phyloP scores from a whole-genome alignment of 2,329 filamentous ascomycete species.

The Stachybotrys echinatus region DNA sequence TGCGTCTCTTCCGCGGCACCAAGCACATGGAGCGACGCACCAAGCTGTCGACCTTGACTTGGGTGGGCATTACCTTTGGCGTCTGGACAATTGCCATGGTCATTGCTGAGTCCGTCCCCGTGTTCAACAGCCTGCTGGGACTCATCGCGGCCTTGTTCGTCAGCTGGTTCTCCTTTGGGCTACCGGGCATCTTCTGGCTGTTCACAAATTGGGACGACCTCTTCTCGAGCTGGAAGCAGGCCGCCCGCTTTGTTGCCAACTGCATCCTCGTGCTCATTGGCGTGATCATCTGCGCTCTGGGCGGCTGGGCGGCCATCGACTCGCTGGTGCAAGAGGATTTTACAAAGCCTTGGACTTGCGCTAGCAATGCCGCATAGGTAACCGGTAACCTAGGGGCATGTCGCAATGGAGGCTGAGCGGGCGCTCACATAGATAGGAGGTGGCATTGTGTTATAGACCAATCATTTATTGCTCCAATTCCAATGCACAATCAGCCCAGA shows the following conservation, averaged over 20 bases:
- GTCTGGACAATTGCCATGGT: slow-evolving; percentile 61
- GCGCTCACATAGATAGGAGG: too few species aligned
- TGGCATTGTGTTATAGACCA: too few species aligned
- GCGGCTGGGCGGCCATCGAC: slow-evolving; percentile 33
- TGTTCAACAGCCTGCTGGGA: slow-evolving; percentile 61
- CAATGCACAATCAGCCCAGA: too few species aligned
- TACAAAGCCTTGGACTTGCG: slow-evolving; percentile 30
- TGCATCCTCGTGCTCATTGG: slow-evolving; percentile 25
- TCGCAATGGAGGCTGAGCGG: too few species aligned
- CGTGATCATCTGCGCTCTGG: slow-evolving; percentile 29
- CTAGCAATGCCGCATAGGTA: slow-evolving; percentile 14
- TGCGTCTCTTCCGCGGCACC: slow-evolving; percentile 56
- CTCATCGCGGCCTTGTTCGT: slow-evolving; percentile 59
- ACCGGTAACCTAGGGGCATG: too few species aligned
- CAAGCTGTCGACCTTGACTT: slow-evolving; percentile 45
- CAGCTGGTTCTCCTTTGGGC: slow-evolving; percentile 59
- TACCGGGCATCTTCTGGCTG: slow-evolving; percentile 42
- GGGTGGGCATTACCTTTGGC: slow-evolving; percentile 49
- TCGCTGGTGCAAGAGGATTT: slow-evolving; percentile 23
- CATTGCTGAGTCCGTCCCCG: slow-evolving; percentile 64
- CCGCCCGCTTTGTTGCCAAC: slow-evolving; percentile 24
- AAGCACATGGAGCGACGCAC: slow-evolving; percentile 48
- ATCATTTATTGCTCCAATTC: too few species aligned
- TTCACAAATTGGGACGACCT: slow-evolving; percentile 39
- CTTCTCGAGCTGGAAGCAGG: slow-evolving; percentile 25